Percentiles rank a stretch among this genome's conserved stretches.
Conservation (phyloP, 257 asterid genomes). For the Solanum sitiens region DNA sequence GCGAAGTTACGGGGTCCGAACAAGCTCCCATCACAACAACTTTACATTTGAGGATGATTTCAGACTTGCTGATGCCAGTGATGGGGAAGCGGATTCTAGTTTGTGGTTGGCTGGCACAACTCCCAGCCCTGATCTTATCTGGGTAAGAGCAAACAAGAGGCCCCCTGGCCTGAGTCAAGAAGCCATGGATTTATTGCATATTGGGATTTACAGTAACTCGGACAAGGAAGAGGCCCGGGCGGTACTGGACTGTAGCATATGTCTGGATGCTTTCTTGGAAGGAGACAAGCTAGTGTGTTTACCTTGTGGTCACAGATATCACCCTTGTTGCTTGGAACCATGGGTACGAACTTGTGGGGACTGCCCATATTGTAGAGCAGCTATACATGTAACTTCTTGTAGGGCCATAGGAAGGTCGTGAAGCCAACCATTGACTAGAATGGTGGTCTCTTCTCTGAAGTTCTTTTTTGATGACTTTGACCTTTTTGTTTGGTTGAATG, state of each 20-base stretch:
- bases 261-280: constrained; percentile 63
- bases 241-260: constrained; percentile 35
- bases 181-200: constrained; percentile 33
- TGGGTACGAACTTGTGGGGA: constrained; percentile 76
- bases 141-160: constrained; percentile 27
- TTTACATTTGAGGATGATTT: constrained; percentile 28
- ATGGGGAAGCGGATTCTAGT: constrained; percentile 54
- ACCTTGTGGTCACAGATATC: constrained; percentile 73
- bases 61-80: constrained; percentile 45
- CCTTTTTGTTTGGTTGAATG: neutral
- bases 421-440: neutral
- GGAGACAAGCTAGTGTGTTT: constrained; percentile 59
- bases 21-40: constrained; percentile 20
- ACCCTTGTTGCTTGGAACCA: constrained; percentile 58
- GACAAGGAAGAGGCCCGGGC: constrained; percentile 21
- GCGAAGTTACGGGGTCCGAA: constrained; percentile 26
- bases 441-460: neutral
- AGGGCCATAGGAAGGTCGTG: neutral
- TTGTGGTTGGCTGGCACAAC: constrained; percentile 25
- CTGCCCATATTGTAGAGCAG: constrained; percentile 84
- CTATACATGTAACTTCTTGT: constrained; percentile 13
- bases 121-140: constrained; percentile 14
- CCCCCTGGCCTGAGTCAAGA: constrained; percentile 67
- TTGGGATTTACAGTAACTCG: constrained; percentile 24
- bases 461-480: neutral